Conservation (phyloP, 2,329 filamentous ascomycete genomes). For the Hansfordia pulvinata region DNA sequence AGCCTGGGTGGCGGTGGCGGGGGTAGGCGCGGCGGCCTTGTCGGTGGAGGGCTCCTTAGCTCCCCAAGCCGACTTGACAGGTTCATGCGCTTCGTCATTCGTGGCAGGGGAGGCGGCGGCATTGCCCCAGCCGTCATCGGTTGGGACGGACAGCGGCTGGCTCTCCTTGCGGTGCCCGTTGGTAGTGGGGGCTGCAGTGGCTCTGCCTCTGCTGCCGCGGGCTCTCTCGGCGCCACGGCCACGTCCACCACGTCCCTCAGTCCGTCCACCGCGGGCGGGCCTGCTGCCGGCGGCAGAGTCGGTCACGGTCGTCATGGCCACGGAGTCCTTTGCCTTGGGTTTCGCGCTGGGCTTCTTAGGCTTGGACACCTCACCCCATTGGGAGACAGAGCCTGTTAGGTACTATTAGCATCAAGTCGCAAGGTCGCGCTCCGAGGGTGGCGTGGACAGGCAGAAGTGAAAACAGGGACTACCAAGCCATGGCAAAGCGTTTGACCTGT, state of each 20-base stretch:
- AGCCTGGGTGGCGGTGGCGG: constrained; percentile 21
- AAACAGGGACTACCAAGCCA: not conserved
- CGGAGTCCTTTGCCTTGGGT: constrained; percentile 56
- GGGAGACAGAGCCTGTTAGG: constrained; percentile 55
- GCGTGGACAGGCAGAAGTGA: not conserved
- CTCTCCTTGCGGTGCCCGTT: constrained; percentile 51
- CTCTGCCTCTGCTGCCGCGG: constrained; percentile 51
- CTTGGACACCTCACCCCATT: constrained; percentile 77
- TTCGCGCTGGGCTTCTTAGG: constrained; percentile 61
- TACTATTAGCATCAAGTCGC: constrained; percentile 13
- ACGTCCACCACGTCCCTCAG: constrained; percentile 21
- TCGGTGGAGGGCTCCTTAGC: constrained; percentile 16
- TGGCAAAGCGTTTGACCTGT: not conserved
- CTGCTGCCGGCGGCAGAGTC: constrained; percentile 31
- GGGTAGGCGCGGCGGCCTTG: constrained; percentile 14
- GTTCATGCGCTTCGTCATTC: constrained; percentile 15
- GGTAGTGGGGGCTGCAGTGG: constrained; percentile 41
- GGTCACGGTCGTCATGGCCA: constrained; percentile 34
- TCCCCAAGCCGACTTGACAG: constrained; percentile 20
- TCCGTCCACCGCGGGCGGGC: constrained; percentile 46
- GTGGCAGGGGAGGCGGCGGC: constrained; percentile 25
- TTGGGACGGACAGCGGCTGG: constrained; percentile 48
- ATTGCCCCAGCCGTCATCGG: constrained; percentile 53
- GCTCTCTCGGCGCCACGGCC: constrained; percentile 40
- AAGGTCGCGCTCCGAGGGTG: not conserved